Base-by-base conservation (phyloP, 1,139 yeast genomes). In the Yamadazyma buinensis region DNA sequence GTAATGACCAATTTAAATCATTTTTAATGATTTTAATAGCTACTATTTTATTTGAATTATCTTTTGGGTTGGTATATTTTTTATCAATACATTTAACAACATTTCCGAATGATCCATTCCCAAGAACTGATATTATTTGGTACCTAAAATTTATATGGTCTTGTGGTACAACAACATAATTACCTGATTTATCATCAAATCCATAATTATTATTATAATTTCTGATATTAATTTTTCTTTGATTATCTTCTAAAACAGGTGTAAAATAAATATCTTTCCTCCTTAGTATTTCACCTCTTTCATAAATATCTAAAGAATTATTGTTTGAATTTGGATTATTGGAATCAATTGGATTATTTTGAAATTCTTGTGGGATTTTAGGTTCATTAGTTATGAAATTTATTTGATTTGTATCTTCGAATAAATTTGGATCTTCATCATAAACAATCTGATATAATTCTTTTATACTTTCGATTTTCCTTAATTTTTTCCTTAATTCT, bases 61-160 rank as follows among this genome's bases (percentile, higher is more conserved):
- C 23, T 11, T n/a, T 32, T 5, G 34, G 26, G 2, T 29, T n/a
- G 1, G 71, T 67, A 15, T 62, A 61, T 51, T 81, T 80, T 52
- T 84, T 86, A 55, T 87, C 95, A 20, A 61, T 56, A 43, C 92
- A 83, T 38, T 75, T 67, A 8, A 84, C 61, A 3, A 87, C 96
- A 39, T 79, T 80, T 0, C 96, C 96, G 64, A 87, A 87, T 22
- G 92, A 80, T 4, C 96, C 96, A 38, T 74, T 79, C 0, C 96
- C 96, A 13, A 87, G 62, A 4, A 67, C 60, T 2, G 66, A 57
- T 21, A 72, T 40, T 7, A 85, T 76, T 44, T 84, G 80, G 50
- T 81, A 87, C 26, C 95, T 60, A 54, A 80, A 87, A 35, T 81
- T 83, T 31, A 87, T 73, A 47, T 87, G 96, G 49, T 86, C 95